Base-by-base conservation (phyloP, 768 basidiomycete species). In the Lentinula raphanica region DNA sequence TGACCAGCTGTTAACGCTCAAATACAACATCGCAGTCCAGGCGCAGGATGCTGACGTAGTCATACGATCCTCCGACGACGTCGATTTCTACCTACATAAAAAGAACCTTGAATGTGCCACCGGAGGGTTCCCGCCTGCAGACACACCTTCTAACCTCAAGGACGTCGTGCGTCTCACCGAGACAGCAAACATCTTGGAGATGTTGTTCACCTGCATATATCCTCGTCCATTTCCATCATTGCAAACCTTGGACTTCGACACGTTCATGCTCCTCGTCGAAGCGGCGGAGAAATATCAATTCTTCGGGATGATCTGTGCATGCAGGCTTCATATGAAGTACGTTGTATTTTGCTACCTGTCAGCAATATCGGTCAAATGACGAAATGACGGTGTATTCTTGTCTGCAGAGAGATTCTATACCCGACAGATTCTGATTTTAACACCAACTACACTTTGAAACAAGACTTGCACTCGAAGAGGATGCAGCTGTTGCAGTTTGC, bases 241-340 rank as follows among this genome's bases (percentile, higher is more conserved):
- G 23, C 17, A 39, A 12, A 12, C 57, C 6, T 17, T 50, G 15
- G 55, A 45, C n/a, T 49, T 57, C 19, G 31, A 46, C 19, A 31
- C 28, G 3, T 39, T 60, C 6, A n/a, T 44, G 36, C n/a, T 23
- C 4, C 31, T 60, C 19, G 54, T 56, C 9, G 55, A 60, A 49
- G 46, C 59, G 11, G 56, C 48, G 19, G 59, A 60, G 29, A 60
- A 58, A 27, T 60, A 60, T 44, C 42, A 54, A 23, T 35, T 62
- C 42, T 56, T 21, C 53, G 48, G 31, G 28, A 38, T 56, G n/a
- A 60, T 57, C n/a, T 48, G 57, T 17, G 53, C 44, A 28, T 56
- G 54, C 45, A 28, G 39, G 17, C 27, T 44, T 38, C 58, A 31
- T 31, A 60, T 63, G 49, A 17, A 23, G 56, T 62, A 32, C 13